These are phyloP conservation scores for Mimosa pudica DNA, from an alignment of 306 rosid genomes.

Conservation along the genomic window DNA sequence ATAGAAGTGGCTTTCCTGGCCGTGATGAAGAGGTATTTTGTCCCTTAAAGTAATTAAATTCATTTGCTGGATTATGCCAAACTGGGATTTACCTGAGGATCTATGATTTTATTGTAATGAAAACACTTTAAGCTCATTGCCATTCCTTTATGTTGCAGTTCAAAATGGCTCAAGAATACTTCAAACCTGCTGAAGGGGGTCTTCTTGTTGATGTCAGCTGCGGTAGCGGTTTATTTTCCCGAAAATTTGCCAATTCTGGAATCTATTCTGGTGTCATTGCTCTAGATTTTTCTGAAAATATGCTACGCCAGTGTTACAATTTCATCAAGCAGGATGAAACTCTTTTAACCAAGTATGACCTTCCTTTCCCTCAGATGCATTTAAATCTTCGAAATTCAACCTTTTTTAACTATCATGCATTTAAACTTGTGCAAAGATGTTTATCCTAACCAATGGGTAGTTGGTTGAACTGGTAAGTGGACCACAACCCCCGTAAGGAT, in stretches of 20 bases:
- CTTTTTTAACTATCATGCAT: not conserved
- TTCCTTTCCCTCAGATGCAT: slow-evolving; percentile 8
- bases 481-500: too few relatives aligned
- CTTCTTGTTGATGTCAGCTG: slow-evolving; percentile 85
- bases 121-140: not conserved
- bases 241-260: slow-evolving; percentile 79
- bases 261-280: slow-evolving; percentile 74
- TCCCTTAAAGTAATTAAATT: not conserved
- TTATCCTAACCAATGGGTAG: too few relatives aligned
- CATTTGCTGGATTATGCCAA: slow-evolving; percentile 3
- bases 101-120: not conserved
- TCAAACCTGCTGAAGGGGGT: slow-evolving; percentile 75
- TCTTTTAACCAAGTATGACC: slow-evolving; percentile 54
- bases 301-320: slow-evolving; percentile 87
- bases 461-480: too few relatives aligned
- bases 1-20: slow-evolving; percentile 88
- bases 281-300: slow-evolving; percentile 91
- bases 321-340: slow-evolving; percentile 72
- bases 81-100: not conserved
- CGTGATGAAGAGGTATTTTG: slow-evolving; percentile 84
- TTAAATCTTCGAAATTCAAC: slow-evolving; percentile 19
- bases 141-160: slow-evolving; percentile 56
- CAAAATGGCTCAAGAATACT: slow-evolving; percentile 86
- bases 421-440: not conserved
- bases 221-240: slow-evolving; percentile 89